Conservation (phyloP, 179 eudicot species). For the Patellifolia procumbens region DNA sequence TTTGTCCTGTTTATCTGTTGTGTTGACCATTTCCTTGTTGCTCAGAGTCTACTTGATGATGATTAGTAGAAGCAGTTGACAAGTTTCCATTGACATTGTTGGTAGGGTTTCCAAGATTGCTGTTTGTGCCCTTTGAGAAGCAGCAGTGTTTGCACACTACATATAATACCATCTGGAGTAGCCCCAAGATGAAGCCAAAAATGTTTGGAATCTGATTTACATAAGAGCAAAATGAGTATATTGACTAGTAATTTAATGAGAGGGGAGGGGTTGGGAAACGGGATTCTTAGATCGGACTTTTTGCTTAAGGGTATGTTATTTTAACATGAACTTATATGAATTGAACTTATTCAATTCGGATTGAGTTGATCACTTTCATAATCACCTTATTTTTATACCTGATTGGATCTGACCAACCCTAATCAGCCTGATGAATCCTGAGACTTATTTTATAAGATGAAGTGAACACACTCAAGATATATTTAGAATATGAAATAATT, state of each 20-base stretch:
- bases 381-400: no score
- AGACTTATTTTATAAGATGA: no score
- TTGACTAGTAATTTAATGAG: background rate
- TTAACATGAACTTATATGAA: no score
- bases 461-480: no score
- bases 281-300: no score
- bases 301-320: no score
- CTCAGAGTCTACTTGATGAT: slow-evolving; percentile 9
- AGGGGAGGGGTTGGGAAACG: background rate
- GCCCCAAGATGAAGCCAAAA: slow-evolving; percentile 37
- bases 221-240: background rate
- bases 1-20: background rate
- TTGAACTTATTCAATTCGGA: no score
- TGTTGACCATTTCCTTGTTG: background rate
- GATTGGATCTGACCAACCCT: no score
- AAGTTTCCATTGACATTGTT: background rate
- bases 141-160: slow-evolving; percentile 33
- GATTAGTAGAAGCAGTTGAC: background rate
- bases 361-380: no score
- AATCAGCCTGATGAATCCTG: no score
- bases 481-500: no score
- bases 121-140: slow-evolving; percentile 5
- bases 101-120: background rate
- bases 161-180: slow-evolving; percentile 43
- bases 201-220: slow-evolving; percentile 39